Percentiles rank a stretch among this genome's conserved stretches.
These are phyloP conservation scores for Diaporthe amygdali DNA, from an alignment of 2,329 filamentous ascomycete genomes.

Conservation along the genomic window DNA sequence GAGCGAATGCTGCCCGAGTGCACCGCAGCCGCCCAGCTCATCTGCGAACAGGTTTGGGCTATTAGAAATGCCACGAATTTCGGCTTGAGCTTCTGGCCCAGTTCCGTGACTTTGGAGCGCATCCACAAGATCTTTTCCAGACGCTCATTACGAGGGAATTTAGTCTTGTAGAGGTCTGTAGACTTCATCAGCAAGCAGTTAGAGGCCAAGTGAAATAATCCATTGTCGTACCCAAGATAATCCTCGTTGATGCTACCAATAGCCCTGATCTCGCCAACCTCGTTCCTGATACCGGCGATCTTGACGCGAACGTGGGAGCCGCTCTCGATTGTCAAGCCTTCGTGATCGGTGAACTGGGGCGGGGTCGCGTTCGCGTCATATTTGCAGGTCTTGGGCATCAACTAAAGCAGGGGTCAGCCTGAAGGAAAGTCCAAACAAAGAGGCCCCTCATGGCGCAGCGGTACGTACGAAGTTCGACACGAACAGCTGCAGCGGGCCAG, in stretches of 20 bases:
- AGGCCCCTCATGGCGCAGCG: not conserved
- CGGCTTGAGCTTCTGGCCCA: not conserved
- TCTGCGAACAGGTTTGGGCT: not conserved
- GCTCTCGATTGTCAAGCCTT: slow-evolving; percentile 91
- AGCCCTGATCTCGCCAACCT: slow-evolving; percentile 94
- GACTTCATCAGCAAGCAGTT: not conserved
- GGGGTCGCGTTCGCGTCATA: slow-evolving; percentile 96
- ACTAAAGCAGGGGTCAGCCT: slow-evolving; percentile 53
- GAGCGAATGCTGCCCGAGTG: not conserved
- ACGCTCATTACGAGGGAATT: not conserved
- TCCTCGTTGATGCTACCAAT: slow-evolving; percentile 96
- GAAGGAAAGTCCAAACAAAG: not conserved
- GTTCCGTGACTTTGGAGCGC: not conserved
- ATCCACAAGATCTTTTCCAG: not conserved
- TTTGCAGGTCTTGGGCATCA: slow-evolving; percentile 90
- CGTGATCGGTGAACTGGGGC: slow-evolving; percentile 95
- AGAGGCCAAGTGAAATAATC: no score
- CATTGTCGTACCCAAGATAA: slow-evolving; percentile 63
- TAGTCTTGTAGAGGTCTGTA: slow-evolving; percentile 24
- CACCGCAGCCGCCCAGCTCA: not conserved
- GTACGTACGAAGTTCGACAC: slow-evolving; percentile 79
- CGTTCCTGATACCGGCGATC: slow-evolving; percentile 90
- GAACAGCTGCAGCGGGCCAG: slow-evolving; percentile 79
- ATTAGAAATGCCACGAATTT: not conserved
- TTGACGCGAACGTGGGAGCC: slow-evolving; percentile 93